phyloP scores from a whole-genome alignment of 2,329 filamentous ascomycete genomes.

The Ophiostoma sp. region DNA sequence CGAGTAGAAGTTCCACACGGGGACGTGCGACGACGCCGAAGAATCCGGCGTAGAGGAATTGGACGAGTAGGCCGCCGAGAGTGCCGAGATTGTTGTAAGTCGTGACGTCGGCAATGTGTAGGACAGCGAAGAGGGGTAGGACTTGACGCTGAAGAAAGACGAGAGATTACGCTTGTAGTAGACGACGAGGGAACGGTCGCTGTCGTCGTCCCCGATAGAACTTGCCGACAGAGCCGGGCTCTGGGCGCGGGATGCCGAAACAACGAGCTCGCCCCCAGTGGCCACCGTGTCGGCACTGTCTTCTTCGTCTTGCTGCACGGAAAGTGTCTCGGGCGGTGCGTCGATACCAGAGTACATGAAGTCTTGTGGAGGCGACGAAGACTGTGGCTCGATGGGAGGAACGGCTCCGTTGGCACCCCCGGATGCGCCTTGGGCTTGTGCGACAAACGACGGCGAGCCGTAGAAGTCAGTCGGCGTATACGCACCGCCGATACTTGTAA shows the following conservation, averaged over 20 bases:
- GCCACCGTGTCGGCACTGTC: neutral
- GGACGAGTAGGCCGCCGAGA: neutral
- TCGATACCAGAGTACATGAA: neutral
- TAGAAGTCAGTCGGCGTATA: neutral
- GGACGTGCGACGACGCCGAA: neutral
- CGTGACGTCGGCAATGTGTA: neutral
- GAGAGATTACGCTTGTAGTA: neutral
- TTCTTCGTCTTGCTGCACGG: neutral
- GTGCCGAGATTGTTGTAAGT: neutral
- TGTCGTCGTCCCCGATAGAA: neutral
- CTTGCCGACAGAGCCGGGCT: neutral
- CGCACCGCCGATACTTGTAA: neutral
- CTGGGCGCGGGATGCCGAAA: neutral
- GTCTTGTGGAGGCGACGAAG: neutral
- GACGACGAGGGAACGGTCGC: conserved; percentile 1
- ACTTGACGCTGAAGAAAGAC: neutral
- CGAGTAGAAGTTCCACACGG: conserved; percentile 22
- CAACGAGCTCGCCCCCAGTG: neutral
- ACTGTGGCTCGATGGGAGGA: neutral
- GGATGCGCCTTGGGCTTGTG: neutral
- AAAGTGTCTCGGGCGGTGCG: neutral
- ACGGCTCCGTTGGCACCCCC: neutral
- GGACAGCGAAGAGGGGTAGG: neutral
- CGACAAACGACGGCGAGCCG: neutral
- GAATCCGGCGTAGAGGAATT: neutral